These are phyloP conservation scores for Kodamaea plutei DNA, from an alignment of 1,139 yeast species.

Conservation along the genomic window DNA sequence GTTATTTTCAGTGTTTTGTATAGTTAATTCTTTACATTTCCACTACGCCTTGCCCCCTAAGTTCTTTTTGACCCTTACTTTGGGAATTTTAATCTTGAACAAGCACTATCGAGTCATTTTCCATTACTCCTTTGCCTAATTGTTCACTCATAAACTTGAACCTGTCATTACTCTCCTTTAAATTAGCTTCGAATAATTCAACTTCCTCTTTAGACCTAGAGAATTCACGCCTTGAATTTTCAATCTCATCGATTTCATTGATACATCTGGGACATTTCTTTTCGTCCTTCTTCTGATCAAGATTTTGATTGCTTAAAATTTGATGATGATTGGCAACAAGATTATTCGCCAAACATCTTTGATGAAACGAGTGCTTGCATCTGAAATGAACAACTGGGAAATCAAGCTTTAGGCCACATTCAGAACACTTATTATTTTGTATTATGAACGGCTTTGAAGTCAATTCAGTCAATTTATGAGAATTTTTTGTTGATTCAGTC, in stretches of 20 bases:
- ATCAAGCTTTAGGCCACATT: constrained; percentile 67
- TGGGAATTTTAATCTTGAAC: not conserved
- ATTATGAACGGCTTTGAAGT: constrained; percentile 55
- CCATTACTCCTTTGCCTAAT: constrained; percentile 85
- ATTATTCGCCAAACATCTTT: constrained; percentile 63
- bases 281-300: constrained; percentile 16
- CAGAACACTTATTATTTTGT: constrained; percentile 66
- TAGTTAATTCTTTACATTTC: no score
- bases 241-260: constrained; percentile 62
- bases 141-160: constrained; percentile 76
- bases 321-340: constrained; percentile 16
- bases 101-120: constrained; percentile 31
- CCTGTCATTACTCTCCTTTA: constrained; percentile 59
- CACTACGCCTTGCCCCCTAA: no score
- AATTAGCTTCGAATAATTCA: constrained; percentile 57
- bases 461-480: constrained; percentile 50
- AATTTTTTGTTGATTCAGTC: constrained; percentile 57
- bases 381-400: constrained; percentile 81
- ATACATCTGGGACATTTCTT: constrained; percentile 70
- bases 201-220: constrained; percentile 56
- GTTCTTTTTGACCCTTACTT: no score
- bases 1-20: no score
- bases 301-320: no score
- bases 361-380: constrained; percentile 86
- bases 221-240: constrained; percentile 56